phyloP scores from a whole-genome alignment of 805 yeast genomes.

The Suhomyces faveliae region DNA sequence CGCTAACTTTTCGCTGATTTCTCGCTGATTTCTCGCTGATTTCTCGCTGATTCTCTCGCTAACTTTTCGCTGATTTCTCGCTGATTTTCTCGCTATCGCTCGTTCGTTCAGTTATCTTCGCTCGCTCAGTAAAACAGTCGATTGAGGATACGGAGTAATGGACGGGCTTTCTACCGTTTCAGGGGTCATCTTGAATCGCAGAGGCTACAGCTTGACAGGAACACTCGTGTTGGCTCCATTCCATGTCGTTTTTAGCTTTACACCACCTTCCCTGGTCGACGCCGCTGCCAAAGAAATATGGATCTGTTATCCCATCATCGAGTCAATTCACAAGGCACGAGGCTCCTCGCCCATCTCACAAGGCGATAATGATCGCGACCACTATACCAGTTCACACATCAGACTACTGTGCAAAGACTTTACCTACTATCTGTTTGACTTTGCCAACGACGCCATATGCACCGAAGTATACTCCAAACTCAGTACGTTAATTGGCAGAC shows the following conservation, averaged over 20 bases:
- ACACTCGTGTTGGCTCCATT: conserved; percentile 34
- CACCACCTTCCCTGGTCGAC: conserved; percentile 10
- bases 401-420: conserved; percentile 83
- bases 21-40: too few species aligned
- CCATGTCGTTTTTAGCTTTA: conserved; percentile 41
- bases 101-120: too few species aligned
- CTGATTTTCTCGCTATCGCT: too few species aligned
- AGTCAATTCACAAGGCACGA: conserved; percentile 53
- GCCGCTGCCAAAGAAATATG: conserved; percentile 63
- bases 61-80: too few species aligned
- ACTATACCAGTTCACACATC: conserved; percentile 50
- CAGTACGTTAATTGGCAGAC: conserved; percentile 61
- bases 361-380: conserved; percentile 21
- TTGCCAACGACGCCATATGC: conserved; percentile 56
- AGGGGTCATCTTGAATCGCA: conserved; percentile 35
- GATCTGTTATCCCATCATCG: conserved; percentile 87
- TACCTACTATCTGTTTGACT: conserved; percentile 76
- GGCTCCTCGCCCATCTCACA: conserved; percentile 38
- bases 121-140: too few species aligned
- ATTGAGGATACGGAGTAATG: too few species aligned
- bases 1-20: too few species aligned
- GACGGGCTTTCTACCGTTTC: conserved; percentile 25
- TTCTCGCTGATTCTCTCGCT: too few species aligned
- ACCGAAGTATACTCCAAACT: conserved; percentile 72
- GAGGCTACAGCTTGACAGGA: conserved; percentile 39